Evolutionary conservation across 371 early-diverging fungal genomes (phyloP).

Genomic region (Apophysomyces trapeziformis): DNA sequence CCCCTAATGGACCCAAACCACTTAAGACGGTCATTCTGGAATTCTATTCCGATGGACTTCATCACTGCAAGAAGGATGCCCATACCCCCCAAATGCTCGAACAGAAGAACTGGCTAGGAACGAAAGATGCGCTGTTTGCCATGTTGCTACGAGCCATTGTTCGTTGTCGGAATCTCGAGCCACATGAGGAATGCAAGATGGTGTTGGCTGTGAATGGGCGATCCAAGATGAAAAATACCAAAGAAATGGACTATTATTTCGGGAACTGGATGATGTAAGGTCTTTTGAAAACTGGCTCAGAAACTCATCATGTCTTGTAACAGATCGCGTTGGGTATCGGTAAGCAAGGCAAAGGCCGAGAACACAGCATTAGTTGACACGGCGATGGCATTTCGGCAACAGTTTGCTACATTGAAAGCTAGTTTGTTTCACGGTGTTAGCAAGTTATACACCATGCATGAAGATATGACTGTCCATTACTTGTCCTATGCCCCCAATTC

Average conservation of each 20-base stretch:
- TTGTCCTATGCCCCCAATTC: slow-evolving; percentile 42
- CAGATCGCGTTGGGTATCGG: slow-evolving; percentile 29
- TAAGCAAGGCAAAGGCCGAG: slow-evolving; percentile 19
- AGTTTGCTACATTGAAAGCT: slow-evolving; percentile 17
- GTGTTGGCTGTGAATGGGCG: slow-evolving; percentile 41
- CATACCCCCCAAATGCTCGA: slow-evolving; percentile 43
- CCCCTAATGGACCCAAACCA: slow-evolving; percentile 38
- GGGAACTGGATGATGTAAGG: slow-evolving; percentile 49
- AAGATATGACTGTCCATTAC: slow-evolving; percentile 48
- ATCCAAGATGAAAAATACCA: slow-evolving; percentile 29
- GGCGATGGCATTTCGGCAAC: slow-evolving; percentile 30
- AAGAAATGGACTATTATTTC: slow-evolving; percentile 41
- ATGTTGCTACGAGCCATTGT: slow-evolving; percentile 41
- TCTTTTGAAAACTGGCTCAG: not conserved
- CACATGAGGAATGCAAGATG: slow-evolving; percentile 30
- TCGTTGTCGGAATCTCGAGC: slow-evolving; percentile 24
- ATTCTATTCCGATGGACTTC: slow-evolving; percentile 35
- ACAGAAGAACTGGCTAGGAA: slow-evolving; percentile 35
- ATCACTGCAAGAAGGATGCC: slow-evolving; percentile 40
- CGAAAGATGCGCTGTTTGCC: slow-evolving; percentile 44
- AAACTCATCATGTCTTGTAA: not conserved
- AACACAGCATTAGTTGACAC: slow-evolving; percentile 23
- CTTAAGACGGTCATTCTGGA: slow-evolving; percentile 43
- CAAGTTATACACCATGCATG: slow-evolving; percentile 40
- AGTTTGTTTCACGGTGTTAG: slow-evolving; percentile 45